phyloP scores from a whole-genome alignment of 495 filamentous ascomycete genomes.

The Bathelium albidoporum region DNA sequence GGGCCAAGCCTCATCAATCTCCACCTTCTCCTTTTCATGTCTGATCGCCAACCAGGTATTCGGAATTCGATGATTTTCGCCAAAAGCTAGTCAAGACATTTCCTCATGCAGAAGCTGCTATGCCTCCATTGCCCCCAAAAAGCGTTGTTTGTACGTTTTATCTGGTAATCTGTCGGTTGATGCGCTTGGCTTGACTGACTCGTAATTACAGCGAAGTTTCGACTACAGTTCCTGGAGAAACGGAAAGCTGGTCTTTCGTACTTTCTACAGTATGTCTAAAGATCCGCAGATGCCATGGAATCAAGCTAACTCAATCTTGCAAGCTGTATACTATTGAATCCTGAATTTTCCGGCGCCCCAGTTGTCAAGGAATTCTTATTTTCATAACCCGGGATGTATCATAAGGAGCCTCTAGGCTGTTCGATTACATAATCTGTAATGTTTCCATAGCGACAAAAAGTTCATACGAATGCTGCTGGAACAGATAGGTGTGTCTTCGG shows the following conservation, averaged over 20 bases:
- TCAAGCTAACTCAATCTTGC: slow-evolving; percentile 6
- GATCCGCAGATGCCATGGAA: background rate
- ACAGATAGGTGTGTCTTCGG: background rate
- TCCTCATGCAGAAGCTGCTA: slow-evolving; percentile 51
- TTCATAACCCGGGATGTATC: slow-evolving; percentile 12
- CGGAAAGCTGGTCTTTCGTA: slow-evolving; percentile 56
- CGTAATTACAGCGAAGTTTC: slow-evolving; percentile 51
- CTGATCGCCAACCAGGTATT: slow-evolving; percentile 43
- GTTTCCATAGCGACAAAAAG: background rate
- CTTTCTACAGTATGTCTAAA: slow-evolving; percentile 54
- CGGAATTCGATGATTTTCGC: slow-evolving; percentile 59
- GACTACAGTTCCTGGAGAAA: slow-evolving; percentile 56
- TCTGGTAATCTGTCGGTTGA: background rate
- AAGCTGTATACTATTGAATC: slow-evolving; percentile 24
- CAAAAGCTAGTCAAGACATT: slow-evolving; percentile 50
- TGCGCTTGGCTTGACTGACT: slow-evolving; percentile 3
- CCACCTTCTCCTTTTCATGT: background rate
- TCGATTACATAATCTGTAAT: background rate
- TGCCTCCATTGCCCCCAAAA: slow-evolving; percentile 60
- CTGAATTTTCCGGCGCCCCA: slow-evolving; percentile 23
- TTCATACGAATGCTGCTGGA: background rate
- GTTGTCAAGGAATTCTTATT: slow-evolving; percentile 25
- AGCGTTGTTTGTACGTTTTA: slow-evolving; percentile 52
- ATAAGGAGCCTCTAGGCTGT: background rate
- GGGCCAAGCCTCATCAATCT: background rate